Conservation (phyloP, 2,329 filamentous ascomycete genomes). For the Colletotrichum lentis region DNA sequence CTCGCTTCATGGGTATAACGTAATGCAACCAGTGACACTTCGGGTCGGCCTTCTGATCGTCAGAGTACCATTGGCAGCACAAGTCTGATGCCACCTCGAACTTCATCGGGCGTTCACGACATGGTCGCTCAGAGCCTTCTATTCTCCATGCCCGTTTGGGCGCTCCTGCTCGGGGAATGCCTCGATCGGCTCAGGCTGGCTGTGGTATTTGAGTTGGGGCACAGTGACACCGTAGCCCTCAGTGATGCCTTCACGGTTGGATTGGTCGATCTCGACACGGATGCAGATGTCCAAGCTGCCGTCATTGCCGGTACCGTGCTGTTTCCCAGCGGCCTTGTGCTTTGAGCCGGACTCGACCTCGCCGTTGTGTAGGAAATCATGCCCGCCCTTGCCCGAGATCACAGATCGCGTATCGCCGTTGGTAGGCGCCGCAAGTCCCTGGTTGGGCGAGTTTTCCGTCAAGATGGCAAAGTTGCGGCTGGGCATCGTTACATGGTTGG, state of each 20-base stretch:
- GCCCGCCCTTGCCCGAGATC: conserved; percentile 67
- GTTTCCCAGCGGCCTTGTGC: conserved; percentile 73
- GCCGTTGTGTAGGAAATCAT: conserved; percentile 76
- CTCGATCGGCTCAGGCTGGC: conserved; percentile 40
- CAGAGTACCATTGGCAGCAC: neutral
- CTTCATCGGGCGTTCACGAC: neutral
- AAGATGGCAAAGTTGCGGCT: conserved; percentile 94
- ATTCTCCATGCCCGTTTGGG: conserved; percentile 22
- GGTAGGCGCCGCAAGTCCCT: conserved; percentile 42
- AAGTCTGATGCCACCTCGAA: neutral
- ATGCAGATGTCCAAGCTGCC: conserved; percentile 81
- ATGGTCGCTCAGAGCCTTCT: neutral
- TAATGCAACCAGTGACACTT: conserved; percentile 23
- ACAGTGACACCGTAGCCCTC: conserved; percentile 85
- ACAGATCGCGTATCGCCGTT: conserved; percentile 39
- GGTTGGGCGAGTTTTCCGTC: conserved; percentile 80
- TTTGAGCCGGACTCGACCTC: conserved; percentile 80
- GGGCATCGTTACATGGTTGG: conserved; percentile 88
- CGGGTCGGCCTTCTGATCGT: conserved; percentile 18
- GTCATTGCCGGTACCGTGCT: conserved; percentile 65
- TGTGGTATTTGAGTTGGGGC: conserved; percentile 67
- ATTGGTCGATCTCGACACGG: conserved; percentile 86
- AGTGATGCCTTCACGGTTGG: conserved; percentile 81
- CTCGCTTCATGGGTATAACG: conserved; percentile 34
- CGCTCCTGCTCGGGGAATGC: conserved; percentile 36